Evolutionary conservation across 768 basidiomycete species (phyloP).

Genomic region (Pholiota microspora): DNA sequence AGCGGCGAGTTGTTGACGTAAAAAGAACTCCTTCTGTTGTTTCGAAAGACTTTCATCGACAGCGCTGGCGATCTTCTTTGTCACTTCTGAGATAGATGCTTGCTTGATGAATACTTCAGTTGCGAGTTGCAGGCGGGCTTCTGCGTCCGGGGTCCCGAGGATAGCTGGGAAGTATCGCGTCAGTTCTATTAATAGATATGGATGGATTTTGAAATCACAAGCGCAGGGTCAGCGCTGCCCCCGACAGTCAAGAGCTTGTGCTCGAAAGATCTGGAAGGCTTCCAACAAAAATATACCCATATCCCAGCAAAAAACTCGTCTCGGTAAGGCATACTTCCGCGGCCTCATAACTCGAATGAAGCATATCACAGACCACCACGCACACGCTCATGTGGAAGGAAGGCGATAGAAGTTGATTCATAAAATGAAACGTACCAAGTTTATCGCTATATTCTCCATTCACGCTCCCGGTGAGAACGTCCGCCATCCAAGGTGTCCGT

Average conservation of each 20-base stretch:
- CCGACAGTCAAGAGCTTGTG: neutral
- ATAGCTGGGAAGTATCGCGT: slow-evolving; percentile 41
- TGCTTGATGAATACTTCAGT: slow-evolving; percentile 74
- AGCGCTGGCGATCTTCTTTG: slow-evolving; percentile 75
- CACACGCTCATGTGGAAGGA: slow-evolving; percentile 3
- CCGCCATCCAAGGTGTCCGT: slow-evolving; percentile 72
- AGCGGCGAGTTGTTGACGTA: slow-evolving; percentile 79
- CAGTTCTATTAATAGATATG: slow-evolving; percentile 6
- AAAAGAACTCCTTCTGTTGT: slow-evolving; percentile 85
- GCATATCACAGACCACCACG: neutral
- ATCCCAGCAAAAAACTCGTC: neutral
- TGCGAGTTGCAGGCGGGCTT: slow-evolving; percentile 63
- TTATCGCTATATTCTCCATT: slow-evolving; percentile 70
- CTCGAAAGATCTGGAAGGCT: neutral
- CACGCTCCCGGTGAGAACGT: slow-evolving; percentile 66
- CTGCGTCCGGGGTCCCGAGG: slow-evolving; percentile 55
- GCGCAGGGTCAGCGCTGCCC: neutral
- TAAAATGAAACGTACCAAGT: slow-evolving; percentile 47
- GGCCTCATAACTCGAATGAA: neutral
- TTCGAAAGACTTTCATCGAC: slow-evolving; percentile 85
- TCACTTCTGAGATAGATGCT: slow-evolving; percentile 75
- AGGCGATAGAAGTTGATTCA: neutral
- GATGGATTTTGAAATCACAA: slow-evolving; percentile 4
- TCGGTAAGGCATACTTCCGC: neutral
- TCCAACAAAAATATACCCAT: neutral